phyloP scores from a whole-genome alignment of 495 filamentous ascomycete species.

The Apiosordaria backusii region DNA sequence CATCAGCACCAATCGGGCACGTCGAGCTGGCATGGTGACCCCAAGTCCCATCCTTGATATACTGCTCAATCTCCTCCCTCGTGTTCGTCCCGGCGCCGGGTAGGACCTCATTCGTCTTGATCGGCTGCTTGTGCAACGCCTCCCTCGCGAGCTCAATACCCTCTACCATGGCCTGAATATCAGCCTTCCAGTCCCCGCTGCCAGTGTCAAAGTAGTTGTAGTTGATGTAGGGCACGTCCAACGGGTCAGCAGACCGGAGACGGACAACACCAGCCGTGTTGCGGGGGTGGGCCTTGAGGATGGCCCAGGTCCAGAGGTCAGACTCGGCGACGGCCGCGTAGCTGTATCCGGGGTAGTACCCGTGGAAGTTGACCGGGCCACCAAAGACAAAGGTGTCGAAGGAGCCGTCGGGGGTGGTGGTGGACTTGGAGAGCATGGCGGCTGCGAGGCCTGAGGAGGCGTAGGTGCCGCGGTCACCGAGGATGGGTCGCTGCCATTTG shows the following conservation, averaged over 20 bases:
- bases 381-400: constrained; percentile 54
- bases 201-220: constrained; percentile 54
- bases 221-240: constrained; percentile 50
- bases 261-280: constrained; percentile 52
- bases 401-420: constrained; percentile 33
- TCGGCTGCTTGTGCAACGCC: constrained; percentile 36
- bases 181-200: constrained; percentile 25
- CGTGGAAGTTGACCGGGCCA: constrained; percentile 51
- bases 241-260: constrained; percentile 49
- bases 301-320: constrained; percentile 47
- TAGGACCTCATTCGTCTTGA: constrained; percentile 44
- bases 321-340: constrained; percentile 29
- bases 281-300: constrained; percentile 50
- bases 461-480: constrained; percentile 48
- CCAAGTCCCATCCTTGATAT: constrained; percentile 52
- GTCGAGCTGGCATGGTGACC: constrained; percentile 60
- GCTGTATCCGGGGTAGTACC: constrained; percentile 47
- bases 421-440: constrained; percentile 46
- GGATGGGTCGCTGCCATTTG: constrained; percentile 38
- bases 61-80: constrained; percentile 43
- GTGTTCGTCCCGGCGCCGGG: constrained; percentile 43
- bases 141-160: constrained; percentile 44
- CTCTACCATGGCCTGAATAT: constrained; percentile 48
- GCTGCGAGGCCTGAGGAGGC: constrained; percentile 46
- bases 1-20: constrained; percentile 53